Evolutionary conservation across 106 monocot genomes (phyloP), one percentile per base, ranked within the genome.

Genomic region (Iris macrosiphon): DNA sequence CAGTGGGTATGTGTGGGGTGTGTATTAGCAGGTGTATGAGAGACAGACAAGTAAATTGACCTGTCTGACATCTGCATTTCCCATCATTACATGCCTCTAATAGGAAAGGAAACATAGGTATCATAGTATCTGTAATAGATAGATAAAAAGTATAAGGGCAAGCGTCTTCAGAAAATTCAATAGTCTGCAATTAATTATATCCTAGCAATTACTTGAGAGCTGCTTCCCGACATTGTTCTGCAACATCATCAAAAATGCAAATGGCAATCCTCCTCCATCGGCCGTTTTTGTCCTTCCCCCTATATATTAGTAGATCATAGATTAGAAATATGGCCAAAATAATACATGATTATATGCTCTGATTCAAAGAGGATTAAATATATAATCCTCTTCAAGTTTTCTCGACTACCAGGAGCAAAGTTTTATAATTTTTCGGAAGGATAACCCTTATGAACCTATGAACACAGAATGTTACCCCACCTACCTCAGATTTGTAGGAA

Each of bases 241-340:
- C 95, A 58, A 95, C 76, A 79, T 89, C 95, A 72, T 96, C 85
- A 77, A 96, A 96, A 48, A 89, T 96, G 49, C 89, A 86, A 67
- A 96, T 96, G n/a, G 95, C 95, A 55, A 89, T 85, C 65, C 95
- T 81, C 71, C 85, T 89, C 65, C 89, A 89, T 23, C 82, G 89
- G 9, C 79, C 71, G 18, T 85, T 89, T 61, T 89, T 95, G 67
- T 89, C 95, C 58, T 89, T 95, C 7, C 85, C 95, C 95, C n/a
- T 95, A 49, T 57, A 40, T 15, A 29, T 46, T n/a, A n/a, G n/a
- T n/a, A n/a, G n/a, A n/a, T n/a, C n/a, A n/a, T n/a, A n/a, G n/a
- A n/a, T n/a, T n/a, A n/a, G n/a, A n/a, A n/a, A n/a, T n/a, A n/a
- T n/a, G n/a, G n/a, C n/a, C n/a, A n/a, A n/a, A n/a, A n/a, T n/a